phyloP scores from a whole-genome alignment of 129 eudicot species.

The Chrysanthemum lavandulifolium region DNA sequence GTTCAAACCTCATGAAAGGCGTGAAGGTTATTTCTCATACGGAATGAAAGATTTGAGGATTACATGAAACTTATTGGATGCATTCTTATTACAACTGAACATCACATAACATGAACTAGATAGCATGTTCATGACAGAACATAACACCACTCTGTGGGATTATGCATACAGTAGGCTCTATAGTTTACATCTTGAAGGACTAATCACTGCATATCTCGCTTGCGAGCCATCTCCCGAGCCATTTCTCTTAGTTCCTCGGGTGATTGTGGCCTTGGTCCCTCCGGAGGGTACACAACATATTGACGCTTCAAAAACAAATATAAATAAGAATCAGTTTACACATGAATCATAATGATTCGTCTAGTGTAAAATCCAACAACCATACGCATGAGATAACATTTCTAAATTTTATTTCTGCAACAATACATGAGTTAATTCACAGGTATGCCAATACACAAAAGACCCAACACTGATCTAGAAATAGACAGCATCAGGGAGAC shows the following conservation, averaged over 20 bases:
- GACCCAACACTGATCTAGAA: too few relatives aligned
- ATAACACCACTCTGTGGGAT: neutral
- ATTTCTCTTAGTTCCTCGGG: conserved; percentile 92
- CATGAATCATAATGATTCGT: neutral
- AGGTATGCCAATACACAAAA: too few relatives aligned
- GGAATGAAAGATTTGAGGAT: neutral
- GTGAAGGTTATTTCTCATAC: too few relatives aligned
- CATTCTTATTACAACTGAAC: conserved; percentile 24
- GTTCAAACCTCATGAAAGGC: too few relatives aligned
- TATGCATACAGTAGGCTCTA: conserved; percentile 19
- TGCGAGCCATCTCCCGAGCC: conserved; percentile 90
- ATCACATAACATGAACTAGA: conserved; percentile 15
- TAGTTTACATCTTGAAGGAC: conserved; percentile 1
- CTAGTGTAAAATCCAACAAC: neutral
- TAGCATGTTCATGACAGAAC: conserved; percentile 13
- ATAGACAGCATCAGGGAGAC: too few relatives aligned
- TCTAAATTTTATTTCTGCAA: neutral
- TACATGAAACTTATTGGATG: neutral
- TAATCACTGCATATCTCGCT: conserved; percentile 47
- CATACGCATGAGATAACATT: neutral
- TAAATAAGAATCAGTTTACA: neutral
- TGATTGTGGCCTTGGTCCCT: conserved; percentile 83
- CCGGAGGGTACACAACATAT: conserved; percentile 88
- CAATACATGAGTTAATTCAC: too few relatives aligned
- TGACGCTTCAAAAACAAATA: conserved; percentile 53